These are phyloP conservation scores for Peronospora farinosa DNA, from an alignment of 352 stramenopile species.

Conservation along the genomic window DNA sequence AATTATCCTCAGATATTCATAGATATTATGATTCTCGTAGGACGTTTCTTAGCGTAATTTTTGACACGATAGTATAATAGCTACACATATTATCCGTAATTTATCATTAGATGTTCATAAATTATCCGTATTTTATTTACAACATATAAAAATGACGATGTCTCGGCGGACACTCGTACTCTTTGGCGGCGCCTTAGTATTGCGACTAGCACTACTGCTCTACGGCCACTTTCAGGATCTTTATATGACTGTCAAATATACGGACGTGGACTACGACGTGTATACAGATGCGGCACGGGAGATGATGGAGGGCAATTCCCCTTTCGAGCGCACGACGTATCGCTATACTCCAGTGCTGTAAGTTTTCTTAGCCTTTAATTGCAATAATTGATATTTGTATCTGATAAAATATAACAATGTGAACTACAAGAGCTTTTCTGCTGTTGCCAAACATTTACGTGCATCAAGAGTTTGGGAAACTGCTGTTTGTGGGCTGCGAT, in stretches of 20 bases:
- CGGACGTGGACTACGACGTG: conserved; percentile 98
- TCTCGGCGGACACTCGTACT: conserved; percentile 27
- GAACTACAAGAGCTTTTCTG: conserved; percentile 46
- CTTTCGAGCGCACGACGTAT: conserved; percentile 97
- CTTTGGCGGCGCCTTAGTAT: conserved; percentile 44
- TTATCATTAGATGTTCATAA: no score
- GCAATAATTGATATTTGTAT: background rate
- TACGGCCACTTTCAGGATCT: conserved; percentile 75
- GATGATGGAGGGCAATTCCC: conserved; percentile 81
- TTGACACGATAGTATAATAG: no score
- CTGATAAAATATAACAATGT: conserved; percentile 2
- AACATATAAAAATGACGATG: conserved; percentile 7
- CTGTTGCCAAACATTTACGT: conserved; percentile 72
- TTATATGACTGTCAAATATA: conserved; percentile 91
- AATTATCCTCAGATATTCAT: no score
- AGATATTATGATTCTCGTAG: no score
- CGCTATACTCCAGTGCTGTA: conserved; percentile 97
- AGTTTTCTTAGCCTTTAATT: conserved; percentile 15
- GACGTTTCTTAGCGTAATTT: no score
- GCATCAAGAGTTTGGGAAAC: conserved; percentile 86
- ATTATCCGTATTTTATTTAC: background rate
- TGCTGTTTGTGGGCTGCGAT: conserved; percentile 95
- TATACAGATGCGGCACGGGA: conserved; percentile 95
- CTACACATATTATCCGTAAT: no score
- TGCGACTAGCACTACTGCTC: conserved; percentile 60